Base-by-base conservation (phyloP, 495 filamentous ascomycete genomes). In the Penicillium samsonianum region DNA sequence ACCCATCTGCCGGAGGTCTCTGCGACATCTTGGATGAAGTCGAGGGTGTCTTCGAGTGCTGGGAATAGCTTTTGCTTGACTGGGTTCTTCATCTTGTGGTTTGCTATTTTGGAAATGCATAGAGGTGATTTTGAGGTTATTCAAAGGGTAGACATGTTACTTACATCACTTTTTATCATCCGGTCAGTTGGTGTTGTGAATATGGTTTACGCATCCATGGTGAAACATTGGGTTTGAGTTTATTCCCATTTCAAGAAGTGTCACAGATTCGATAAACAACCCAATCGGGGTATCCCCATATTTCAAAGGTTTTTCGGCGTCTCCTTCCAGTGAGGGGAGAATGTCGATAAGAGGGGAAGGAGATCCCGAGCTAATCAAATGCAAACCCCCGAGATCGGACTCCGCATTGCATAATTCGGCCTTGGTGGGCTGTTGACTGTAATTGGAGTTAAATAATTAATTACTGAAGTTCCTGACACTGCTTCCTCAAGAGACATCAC, bases 81-180 rank as follows among this genome's bases (percentile, higher is more conserved):
- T 11, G 14, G 41, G 16, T 16, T 26, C 16, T 55, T 55, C 53
- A 55, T 55, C 10, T 38, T 38, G n/a, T n/a, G 42, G n/a, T 2
- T 45, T 37, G 23, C 7, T 20, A 10, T 1, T 33, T 14, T 47
- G 26, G 17, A 12, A 19, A 31, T n/a, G 6, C n/a, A 46, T 9
- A 7, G 30, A 20, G 2, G 10, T 2, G 26, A 7, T 3, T 23
- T 14, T 1, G 5, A 22, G n/a, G 35, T 53, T n/a, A 16, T 25
- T 28, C 17, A 26, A 8, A 12, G 16, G 16, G 17, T 5, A 31
- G n/a, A 37, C n/a, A 17, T 17, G 16, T 55, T 47, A 46, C 53
- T 55, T 47, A 46, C 53, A 55, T 55, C 53, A 55, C 53, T 46
- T 46, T 55, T 55, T 44, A 55, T 55, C 52, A 55, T 55, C 25